Percentiles rank a stretch among this genome's conserved stretches.
These are phyloP conservation scores for Trichoderma afroharzianum DNA, from an alignment of 2,329 filamentous ascomycete species.

Conservation along the genomic window DNA sequence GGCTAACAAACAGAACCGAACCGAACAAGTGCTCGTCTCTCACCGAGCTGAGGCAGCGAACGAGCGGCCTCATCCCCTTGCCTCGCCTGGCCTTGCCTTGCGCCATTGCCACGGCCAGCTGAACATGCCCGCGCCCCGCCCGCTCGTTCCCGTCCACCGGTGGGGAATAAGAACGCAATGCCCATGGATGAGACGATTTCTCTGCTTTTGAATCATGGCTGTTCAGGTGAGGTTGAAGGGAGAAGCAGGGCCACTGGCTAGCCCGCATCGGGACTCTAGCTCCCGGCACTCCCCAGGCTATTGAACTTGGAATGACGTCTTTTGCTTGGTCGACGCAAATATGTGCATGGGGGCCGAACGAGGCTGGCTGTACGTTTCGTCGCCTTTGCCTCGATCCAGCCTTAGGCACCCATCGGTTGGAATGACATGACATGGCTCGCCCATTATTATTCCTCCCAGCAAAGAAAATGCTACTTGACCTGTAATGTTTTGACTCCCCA, in stretches of 20 bases:
- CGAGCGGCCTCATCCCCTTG: not conserved
- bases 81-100: not conserved
- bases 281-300: not conserved
- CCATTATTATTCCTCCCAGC: not conserved
- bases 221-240: constrained; percentile 1
- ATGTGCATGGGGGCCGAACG: not conserved
- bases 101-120: not conserved
- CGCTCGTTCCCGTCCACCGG: not conserved
- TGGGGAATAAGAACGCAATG: not conserved
- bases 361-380: not conserved
- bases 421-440: not conserved
- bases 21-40: not conserved
- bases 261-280: not conserved
- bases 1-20: no score
- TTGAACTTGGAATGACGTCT: not conserved
- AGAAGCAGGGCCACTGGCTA: not conserved
- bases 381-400: not conserved
- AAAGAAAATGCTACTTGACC: not conserved
- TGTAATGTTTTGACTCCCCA: not conserved
- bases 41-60: not conserved
- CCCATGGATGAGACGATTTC: not conserved
- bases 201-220: not conserved
- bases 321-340: not conserved
- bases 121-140: not conserved
- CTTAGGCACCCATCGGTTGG: not conserved